Evolutionary conservation across 352 stramenopile species (phyloP), one percentile per base, ranked within the genome.

Genomic region (Synura sp.): DNA sequence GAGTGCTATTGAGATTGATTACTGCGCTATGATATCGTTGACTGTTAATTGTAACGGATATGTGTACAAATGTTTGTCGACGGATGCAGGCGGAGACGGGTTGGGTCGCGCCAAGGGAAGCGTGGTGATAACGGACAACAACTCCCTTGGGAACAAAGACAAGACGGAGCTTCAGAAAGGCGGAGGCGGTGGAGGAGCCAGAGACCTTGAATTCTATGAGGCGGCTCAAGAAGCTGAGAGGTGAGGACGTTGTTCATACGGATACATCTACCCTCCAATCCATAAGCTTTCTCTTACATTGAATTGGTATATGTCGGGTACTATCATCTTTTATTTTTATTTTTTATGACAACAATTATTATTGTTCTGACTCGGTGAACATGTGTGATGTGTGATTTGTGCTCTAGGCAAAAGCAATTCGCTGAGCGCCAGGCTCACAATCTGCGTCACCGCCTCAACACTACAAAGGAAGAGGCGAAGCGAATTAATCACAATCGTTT

Each of bases 151-250:
- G 60, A 29, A 15, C 34, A 75, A 75, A 17, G 31, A 3, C 31
- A 5, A n/a, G 14, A 22, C 27, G 7, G 60, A 49, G 31, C 3
- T 49, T 4, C 5, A 53, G 60, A 22, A 75, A 25, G 34, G 32
- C 4, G 57, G 29, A 42, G 57, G 57, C 5, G 29, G 33, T 25
- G 29, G 29, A 17, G 57, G n/a, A 17, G 19, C 38, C 19, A 19
- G 38, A 2, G 67, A 76, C 22, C 19, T 35, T 29, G 67, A 25
- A 42, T 27, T 76, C n/a, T 22, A 59, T 1, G 67, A 76, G 15
- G 59, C 35, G 14, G 67, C 67, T 38, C 55, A 76, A 27, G 67
- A 76, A 27, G 67, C 67, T 17, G 35, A 55, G n/a, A n/a, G n/a
- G n/a, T n/a, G n/a, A n/a, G n/a, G n/a, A n/a, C n/a, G n/a, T n/a